Base-by-base conservation (phyloP, 2,329 filamentous ascomycete genomes). In the Penicillium brevicompactum region DNA sequence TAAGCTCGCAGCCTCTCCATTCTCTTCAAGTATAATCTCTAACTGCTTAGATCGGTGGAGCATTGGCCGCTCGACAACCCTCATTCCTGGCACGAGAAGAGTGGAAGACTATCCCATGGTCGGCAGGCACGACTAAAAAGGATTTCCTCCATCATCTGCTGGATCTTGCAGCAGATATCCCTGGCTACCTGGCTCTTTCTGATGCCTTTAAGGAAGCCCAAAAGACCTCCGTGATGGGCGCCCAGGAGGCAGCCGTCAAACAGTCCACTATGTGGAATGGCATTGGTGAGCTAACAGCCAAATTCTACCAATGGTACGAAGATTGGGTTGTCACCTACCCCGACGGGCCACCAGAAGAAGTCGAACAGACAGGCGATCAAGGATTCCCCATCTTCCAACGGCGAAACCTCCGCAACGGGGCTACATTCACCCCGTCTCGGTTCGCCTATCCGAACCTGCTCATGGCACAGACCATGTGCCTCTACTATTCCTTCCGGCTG, bases 21-120 rank as follows among this genome's bases (percentile, higher is more conserved):
- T n/a, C 21, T 40, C 31, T 27, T 27, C 4, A 13, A 38, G 11
- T 13, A 38, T 22, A 9, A 6, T 13, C 18, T 49, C 48, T 60
- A 45, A 56, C 44, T 16, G 46, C 22, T 16, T 30, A 73, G 70
- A 65, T 72, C 46, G 70, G 65, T 9, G 67, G 65, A 8, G 65
- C 70, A 24, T 51, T 75, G 32, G 62, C 68, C 30, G 56, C 49
- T 32, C 70, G 73, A 22, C 56, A 59, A n/a, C 67, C 71, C 1
- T 70, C 70, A 7, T 75, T 75, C 49, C 65, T 76, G 10, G 68
- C 71, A 4, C 60, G 54, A 10, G 66, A 73, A 41, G 71, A 73
- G 34, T 76, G 74, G 74, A 75, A 74, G 47, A 72, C 66, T 7
- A 60, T 75, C 14, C 74, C 74, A 0, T 76, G 73, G 73, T 71